Conservation (phyloP, 805 yeast species). For the Yarrowia sp. region DNA sequence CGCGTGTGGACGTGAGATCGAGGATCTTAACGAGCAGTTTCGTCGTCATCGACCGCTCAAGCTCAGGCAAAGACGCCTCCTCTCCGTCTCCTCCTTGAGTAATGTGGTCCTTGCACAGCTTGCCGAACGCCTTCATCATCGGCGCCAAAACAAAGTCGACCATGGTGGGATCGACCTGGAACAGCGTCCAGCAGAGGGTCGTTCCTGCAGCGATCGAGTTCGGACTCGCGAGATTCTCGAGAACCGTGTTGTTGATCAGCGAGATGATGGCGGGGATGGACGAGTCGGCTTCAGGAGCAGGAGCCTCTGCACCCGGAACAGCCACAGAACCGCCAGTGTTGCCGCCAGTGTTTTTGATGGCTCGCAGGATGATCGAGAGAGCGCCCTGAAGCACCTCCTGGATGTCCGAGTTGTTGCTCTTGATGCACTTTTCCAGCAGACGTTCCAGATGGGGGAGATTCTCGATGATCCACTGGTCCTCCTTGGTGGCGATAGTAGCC, state of each 20-base stretch:
- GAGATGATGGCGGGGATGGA: slow-evolving; percentile 57
- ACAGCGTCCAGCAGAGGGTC: slow-evolving; percentile 68
- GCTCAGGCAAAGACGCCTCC: slow-evolving; percentile 45
- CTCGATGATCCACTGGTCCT: slow-evolving; percentile 72
- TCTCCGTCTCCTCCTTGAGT: slow-evolving; percentile 34
- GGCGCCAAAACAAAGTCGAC: slow-evolving; percentile 73
- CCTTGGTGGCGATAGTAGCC: slow-evolving; percentile 75
- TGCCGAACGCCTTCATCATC: slow-evolving; percentile 83
- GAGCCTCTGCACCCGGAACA: slow-evolving; percentile 36
- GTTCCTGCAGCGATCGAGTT: slow-evolving; percentile 78
- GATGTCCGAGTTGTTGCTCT: slow-evolving; percentile 72
- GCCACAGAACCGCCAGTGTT: neutral
- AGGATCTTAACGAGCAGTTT: slow-evolving; percentile 71
- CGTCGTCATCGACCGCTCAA: slow-evolving; percentile 78
- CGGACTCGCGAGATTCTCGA: slow-evolving; percentile 70
- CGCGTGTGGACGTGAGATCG: slow-evolving; percentile 73
- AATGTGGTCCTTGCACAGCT: slow-evolving; percentile 83
- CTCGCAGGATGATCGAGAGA: slow-evolving; percentile 62
- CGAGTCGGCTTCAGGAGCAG: slow-evolving; percentile 55
- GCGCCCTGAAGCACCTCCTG: slow-evolving; percentile 82
- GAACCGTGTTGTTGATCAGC: slow-evolving; percentile 62
- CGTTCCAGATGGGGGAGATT: slow-evolving; percentile 68
- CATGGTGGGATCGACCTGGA: slow-evolving; percentile 66
- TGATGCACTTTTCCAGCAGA: slow-evolving; percentile 74
- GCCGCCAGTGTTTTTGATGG: slow-evolving; percentile 45